Evolutionary conservation across 768 basidiomycete species (phyloP).

Genomic region (Phylloporus sp.): DNA sequence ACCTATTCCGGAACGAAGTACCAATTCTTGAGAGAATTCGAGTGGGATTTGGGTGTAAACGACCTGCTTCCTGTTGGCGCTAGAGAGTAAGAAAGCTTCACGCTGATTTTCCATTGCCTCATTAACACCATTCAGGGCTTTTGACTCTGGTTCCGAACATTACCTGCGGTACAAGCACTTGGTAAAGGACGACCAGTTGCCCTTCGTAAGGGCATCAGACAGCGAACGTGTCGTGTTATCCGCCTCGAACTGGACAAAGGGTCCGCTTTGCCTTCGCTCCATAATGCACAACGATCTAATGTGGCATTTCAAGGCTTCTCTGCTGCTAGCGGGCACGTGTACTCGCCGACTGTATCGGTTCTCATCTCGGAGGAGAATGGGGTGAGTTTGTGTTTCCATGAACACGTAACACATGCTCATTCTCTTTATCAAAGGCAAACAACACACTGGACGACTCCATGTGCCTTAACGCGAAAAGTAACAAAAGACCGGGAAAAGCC

Average conservation of each 20-base stretch:
- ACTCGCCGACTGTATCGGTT: constrained; percentile 48
- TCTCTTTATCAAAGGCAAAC: constrained; percentile 40
- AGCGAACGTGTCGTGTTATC: constrained; percentile 58
- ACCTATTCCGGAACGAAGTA: constrained; percentile 43
- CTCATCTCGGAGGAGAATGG: constrained; percentile 43
- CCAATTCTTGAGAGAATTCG: constrained; percentile 54
- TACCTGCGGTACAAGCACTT: constrained; percentile 52
- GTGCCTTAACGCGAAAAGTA: constrained; percentile 53
- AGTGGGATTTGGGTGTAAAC: constrained; percentile 51
- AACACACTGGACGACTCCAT: constrained; percentile 62
- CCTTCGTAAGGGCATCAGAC: constrained; percentile 50
- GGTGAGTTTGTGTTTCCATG: constrained; percentile 32
- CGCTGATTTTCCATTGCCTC: neutral
- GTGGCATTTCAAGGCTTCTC: constrained; percentile 48
- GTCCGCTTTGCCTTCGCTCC: constrained; percentile 26
- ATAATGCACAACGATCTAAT: neutral
- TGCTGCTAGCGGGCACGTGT: constrained; percentile 41
- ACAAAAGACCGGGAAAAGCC: constrained; percentile 38
- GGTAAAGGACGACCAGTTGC: constrained; percentile 39
- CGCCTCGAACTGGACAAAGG: constrained; percentile 66
- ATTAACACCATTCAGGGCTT: constrained; percentile 33
- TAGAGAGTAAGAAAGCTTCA: constrained; percentile 43
- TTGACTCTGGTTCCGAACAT: constrained; percentile 46
- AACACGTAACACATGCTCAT: neutral
- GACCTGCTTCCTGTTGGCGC: constrained; percentile 68